phyloP scores from a whole-genome alignment of 805 yeast genomes.

The Metschnikowia cubensis region DNA sequence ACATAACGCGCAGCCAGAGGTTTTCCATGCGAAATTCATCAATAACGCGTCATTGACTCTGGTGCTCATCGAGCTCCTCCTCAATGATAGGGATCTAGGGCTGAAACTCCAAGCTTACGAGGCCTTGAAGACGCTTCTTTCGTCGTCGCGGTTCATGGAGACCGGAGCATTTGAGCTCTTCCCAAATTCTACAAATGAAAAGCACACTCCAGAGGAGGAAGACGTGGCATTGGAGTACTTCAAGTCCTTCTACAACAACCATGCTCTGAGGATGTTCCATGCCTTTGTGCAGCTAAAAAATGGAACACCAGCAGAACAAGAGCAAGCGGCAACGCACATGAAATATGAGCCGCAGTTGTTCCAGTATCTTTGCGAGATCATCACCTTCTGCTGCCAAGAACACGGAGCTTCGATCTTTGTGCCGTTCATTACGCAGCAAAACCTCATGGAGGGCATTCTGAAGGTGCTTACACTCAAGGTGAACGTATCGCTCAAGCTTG shows the following conservation, averaged over 20 bases:
- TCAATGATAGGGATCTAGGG: slow-evolving; percentile 64
- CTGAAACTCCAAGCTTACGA: slow-evolving; percentile 79
- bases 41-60: slow-evolving; percentile 57
- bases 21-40: slow-evolving; percentile 33
- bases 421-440: slow-evolving; percentile 58
- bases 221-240: slow-evolving; percentile 44
- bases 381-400: slow-evolving; percentile 61
- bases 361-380: slow-evolving; percentile 65
- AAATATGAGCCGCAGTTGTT: slow-evolving; percentile 40
- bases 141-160: slow-evolving; percentile 35
- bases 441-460: slow-evolving; percentile 54
- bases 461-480: slow-evolving; percentile 41
- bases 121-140: slow-evolving; percentile 71
- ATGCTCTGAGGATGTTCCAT: slow-evolving; percentile 54
- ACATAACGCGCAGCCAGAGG: slow-evolving; percentile 16
- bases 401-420: slow-evolving; percentile 58
- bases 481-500: slow-evolving; percentile 53
- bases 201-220: slow-evolving; percentile 7
- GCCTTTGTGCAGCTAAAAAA: slow-evolving; percentile 40
- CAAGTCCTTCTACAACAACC: slow-evolving; percentile 55
- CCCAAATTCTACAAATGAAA: slow-evolving; percentile 8
- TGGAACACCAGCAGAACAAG: neutral
- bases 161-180: slow-evolving; percentile 8
- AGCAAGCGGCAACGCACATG: slow-evolving; percentile 7
- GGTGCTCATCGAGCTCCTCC: slow-evolving; percentile 54